A percentile compares a stretch with the other conserved stretches of the same genome.
phyloP scores from a whole-genome alignment of 345 rosid species.

The Acer saccharum region DNA sequence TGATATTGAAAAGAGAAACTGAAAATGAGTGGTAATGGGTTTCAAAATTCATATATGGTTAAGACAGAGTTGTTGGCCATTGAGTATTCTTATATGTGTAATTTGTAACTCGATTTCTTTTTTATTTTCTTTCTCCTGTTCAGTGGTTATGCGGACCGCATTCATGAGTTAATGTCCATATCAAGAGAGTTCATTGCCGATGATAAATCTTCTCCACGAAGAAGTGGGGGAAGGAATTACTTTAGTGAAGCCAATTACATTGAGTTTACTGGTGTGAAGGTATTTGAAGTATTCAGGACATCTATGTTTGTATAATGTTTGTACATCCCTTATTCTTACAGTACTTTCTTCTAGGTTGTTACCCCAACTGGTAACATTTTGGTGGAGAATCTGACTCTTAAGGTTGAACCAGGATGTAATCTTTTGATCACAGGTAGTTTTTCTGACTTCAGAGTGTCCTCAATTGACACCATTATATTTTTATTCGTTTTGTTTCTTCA shows the following conservation, averaged over 20 bases:
- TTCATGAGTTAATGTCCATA: slow-evolving; percentile 82
- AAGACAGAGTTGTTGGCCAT: neutral
- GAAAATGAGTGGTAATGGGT: neutral
- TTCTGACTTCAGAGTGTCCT: slow-evolving; percentile 20
- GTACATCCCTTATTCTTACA: slow-evolving; percentile 21
- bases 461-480: slow-evolving; percentile 1
- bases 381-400: slow-evolving; percentile 89
- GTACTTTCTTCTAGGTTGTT: slow-evolving; percentile 68
- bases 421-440: slow-evolving; percentile 93
- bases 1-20: slow-evolving; percentile 11
- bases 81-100: slow-evolving; percentile 2
- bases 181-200: slow-evolving; percentile 78
- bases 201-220: slow-evolving; percentile 62
- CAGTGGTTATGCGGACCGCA: slow-evolving; percentile 99
- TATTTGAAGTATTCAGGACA: slow-evolving; percentile 35
- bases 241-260: slow-evolving; percentile 87
- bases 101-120: slow-evolving; percentile 15
- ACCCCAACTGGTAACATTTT: slow-evolving; percentile 92
- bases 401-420: slow-evolving; percentile 91
- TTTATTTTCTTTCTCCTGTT: slow-evolving; percentile 19
- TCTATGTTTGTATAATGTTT: slow-evolving; percentile 9
- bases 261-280: slow-evolving; percentile 96
- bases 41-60: neutral
- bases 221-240: slow-evolving; percentile 70
- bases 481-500: neutral